Percentiles rank a stretch among this genome's conserved stretches.
These are phyloP conservation scores for Microsporum audouinii DNA, from an alignment of 2,329 filamentous ascomycete species.

Conservation along the genomic window DNA sequence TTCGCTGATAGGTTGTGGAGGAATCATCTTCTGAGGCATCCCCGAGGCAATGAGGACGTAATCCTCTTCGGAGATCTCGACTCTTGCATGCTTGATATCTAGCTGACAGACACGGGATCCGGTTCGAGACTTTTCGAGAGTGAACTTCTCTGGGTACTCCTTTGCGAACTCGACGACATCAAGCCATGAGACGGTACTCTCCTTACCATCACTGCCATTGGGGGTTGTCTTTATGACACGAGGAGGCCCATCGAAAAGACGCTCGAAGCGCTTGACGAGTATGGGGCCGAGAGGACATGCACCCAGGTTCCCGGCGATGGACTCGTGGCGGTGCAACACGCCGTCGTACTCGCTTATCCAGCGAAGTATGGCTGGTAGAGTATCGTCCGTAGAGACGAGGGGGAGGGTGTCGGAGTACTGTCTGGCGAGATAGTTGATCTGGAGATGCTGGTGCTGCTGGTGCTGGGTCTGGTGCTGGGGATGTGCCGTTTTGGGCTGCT, in stretches of 20 bases:
- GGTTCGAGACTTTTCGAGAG: slow-evolving; percentile 56
- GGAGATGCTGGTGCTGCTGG: slow-evolving; percentile 44
- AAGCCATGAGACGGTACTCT: slow-evolving; percentile 62
- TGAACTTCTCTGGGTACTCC: slow-evolving; percentile 66
- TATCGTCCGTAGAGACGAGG: slow-evolving; percentile 54
- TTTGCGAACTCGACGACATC: slow-evolving; percentile 78
- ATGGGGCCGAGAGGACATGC: slow-evolving; percentile 73
- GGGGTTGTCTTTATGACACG: slow-evolving; percentile 46
- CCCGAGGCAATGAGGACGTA: slow-evolving; percentile 74
- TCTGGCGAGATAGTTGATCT: slow-evolving; percentile 57
- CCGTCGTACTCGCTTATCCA: slow-evolving; percentile 74
- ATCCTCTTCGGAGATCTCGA: slow-evolving; percentile 81
- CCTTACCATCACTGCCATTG: slow-evolving; percentile 41
- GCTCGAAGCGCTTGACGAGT: slow-evolving; percentile 73
- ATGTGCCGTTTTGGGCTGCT: slow-evolving; percentile 40
- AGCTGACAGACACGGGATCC: slow-evolving; percentile 68
- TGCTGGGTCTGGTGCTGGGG: slow-evolving; percentile 28
- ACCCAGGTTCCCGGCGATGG: slow-evolving; percentile 72
- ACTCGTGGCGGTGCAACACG: slow-evolving; percentile 74
- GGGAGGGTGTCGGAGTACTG: slow-evolving; percentile 52
- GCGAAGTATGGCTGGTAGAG: slow-evolving; percentile 59
- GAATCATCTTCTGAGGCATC: slow-evolving; percentile 69
- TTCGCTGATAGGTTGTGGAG: slow-evolving; percentile 68
- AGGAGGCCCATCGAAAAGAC: slow-evolving; percentile 72
- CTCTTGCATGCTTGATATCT: slow-evolving; percentile 64